Evolutionary conservation across 208 protist species (phyloP).

Genomic region (Leishmania martiniquensis): DNA sequence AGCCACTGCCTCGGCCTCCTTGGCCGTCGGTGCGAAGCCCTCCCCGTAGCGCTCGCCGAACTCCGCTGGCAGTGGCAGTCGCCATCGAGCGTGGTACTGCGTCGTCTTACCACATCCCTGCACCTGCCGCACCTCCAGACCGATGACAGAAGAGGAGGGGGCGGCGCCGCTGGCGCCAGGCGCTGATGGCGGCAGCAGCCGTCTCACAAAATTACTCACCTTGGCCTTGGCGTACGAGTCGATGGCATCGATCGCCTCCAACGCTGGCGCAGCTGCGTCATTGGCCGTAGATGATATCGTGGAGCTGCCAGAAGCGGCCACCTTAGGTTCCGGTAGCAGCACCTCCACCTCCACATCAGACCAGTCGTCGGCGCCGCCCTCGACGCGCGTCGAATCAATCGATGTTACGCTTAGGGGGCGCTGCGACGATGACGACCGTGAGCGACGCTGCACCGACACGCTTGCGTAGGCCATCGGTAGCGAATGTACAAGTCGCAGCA

Average conservation of each 20-base stretch:
- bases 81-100: slow-evolving; percentile 68
- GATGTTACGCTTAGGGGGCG: background rate
- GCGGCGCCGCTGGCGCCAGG: background rate
- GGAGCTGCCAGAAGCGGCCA: background rate
- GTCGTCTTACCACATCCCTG: slow-evolving; percentile 27
- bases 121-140: slow-evolving; percentile 59
- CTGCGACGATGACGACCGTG: slow-evolving; percentile 1
- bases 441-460: background rate
- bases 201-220: slow-evolving; percentile 70
- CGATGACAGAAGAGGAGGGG: slow-evolving; percentile 1
- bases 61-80: slow-evolving; percentile 63
- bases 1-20: slow-evolving; percentile 79
- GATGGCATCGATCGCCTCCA: slow-evolving; percentile 49
- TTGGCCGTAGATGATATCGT: background rate
- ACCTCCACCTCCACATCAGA: slow-evolving; percentile 33
- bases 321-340: slow-evolving; percentile 10
- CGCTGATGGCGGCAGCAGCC: slow-evolving; percentile 13
- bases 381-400: background rate
- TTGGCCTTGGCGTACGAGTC: slow-evolving; percentile 78
- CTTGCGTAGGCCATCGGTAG: background rate
- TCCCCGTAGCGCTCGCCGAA: slow-evolving; percentile 80
- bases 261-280: background rate
- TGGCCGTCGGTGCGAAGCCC: slow-evolving; percentile 68
- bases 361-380: slow-evolving; percentile 25
- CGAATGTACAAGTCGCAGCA: background rate